Evolutionary conservation across 306 rosid genomes (phyloP), one percentile per base, ranked within the genome.

Genomic region (Acacia confusa): DNA sequence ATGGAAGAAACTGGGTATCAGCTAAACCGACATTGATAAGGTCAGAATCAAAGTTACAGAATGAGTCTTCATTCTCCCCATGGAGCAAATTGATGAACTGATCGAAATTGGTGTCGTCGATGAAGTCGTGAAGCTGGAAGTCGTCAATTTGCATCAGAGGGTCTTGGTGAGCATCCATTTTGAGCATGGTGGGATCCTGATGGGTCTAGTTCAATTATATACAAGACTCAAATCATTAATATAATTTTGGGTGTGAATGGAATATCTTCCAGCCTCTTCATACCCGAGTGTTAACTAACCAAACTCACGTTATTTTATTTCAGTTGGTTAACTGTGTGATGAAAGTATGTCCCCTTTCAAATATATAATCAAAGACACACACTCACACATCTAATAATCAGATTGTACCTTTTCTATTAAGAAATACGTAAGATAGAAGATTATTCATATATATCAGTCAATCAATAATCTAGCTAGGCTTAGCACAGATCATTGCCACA

Each of bases 1-100:
- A 47, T 19, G 87, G 52, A 82, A 66, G 81, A 45, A 84, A 80
- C 14, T 79, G 86, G 55, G 73, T 75, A 36, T 87, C 87, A 52
- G 78, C 69, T 15, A 91, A 88, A 74, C 85, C 81, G 70, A 87
- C 89, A 70, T 84, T 89, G 85, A 90, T 67, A 60, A 81, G 84
- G 40, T 88, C 89, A 25, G 82, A 79, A 82, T 79, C 83, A 7
- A 90, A 89, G 87, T 82, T 84, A 27, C 81, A 34, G 9, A 78
- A 52, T 3, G 83, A 79, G 74, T 82, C 84, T 47, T 79, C 92
- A 32, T 70, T 74, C 41, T 86, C 98, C 28, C 96, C 97, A 4
- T 97, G 85, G 72, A 95, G 87, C 60, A 86, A 87, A 84, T 93
- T 84, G 78, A 95, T 82, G 64, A 90, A 92, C 53, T 88, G 97